Percentiles rank a stretch among this genome's conserved stretches.
Conservation (phyloP, 371 early-diverging fungal genomes). For the Synchytrium microbalum region DNA sequence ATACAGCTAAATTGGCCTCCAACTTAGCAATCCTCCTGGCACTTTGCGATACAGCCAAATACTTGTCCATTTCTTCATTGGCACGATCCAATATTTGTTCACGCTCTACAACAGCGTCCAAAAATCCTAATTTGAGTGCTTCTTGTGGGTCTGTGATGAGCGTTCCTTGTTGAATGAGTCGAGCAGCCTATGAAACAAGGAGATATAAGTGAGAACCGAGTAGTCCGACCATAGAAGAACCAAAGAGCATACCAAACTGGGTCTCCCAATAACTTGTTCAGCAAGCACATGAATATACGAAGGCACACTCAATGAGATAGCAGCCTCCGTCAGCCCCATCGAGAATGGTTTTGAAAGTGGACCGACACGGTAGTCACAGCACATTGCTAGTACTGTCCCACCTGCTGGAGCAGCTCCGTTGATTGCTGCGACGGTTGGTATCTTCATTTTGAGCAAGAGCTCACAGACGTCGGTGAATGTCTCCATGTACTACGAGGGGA, state of each 20-base stretch:
- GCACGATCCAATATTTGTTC: constrained; percentile 22
- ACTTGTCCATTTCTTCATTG: constrained; percentile 12
- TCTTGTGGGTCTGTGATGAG: constrained; percentile 24
- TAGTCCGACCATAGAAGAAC: no score
- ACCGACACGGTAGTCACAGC: constrained; percentile 32
- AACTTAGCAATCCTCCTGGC: no score
- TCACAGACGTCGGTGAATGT: no score
- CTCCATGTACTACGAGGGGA: no score
- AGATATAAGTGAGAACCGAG: no score
- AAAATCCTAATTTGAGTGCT: constrained; percentile 30
- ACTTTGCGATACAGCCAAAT: no score
- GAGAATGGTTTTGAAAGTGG: no score
- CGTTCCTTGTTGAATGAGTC: constrained; percentile 28
- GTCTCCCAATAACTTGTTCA: no score
- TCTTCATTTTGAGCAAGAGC: constrained; percentile 13
- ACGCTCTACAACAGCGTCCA: constrained; percentile 34
- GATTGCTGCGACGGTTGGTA: constrained; percentile 29
- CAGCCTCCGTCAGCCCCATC: constrained; percentile 39
- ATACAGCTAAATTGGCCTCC: no score
- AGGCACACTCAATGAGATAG: constrained; percentile 42
- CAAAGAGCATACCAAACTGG: no score
- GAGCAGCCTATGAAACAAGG: constrained; percentile 30
- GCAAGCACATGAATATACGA: no score
- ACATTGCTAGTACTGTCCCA: constrained; percentile 28
- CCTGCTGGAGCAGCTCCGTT: constrained; percentile 37